phyloP scores from a whole-genome alignment of 2,329 filamentous ascomycete species.

The Alternaria hordeiaustralica region DNA sequence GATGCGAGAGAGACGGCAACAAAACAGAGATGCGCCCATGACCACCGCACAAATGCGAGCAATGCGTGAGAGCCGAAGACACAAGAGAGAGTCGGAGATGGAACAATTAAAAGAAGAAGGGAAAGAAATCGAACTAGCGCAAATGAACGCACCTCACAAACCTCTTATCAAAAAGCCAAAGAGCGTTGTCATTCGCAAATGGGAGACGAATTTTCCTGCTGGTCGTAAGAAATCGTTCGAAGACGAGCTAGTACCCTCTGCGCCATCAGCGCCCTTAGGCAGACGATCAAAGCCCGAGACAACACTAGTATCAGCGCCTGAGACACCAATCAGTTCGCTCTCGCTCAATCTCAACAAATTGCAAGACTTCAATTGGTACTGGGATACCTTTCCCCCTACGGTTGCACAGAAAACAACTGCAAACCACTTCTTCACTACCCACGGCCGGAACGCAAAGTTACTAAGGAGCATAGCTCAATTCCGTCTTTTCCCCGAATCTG shows the following conservation, averaged over 20 bases:
- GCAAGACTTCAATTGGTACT: conserved; percentile 42
- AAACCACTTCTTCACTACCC: conserved; percentile 52
- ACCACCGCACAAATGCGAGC: background rate
- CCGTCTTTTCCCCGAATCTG: conserved; percentile 62
- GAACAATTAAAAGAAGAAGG: background rate
- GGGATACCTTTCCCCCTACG: conserved; percentile 38
- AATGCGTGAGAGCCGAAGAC: background rate
- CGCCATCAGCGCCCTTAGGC: conserved; percentile 17
- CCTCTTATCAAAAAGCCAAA: background rate
- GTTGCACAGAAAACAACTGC: conserved; percentile 50
- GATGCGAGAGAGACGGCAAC: conserved; percentile 11
- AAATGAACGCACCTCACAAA: background rate
- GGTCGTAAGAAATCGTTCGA: background rate
- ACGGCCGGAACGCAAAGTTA: conserved; percentile 54
- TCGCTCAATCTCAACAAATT: conserved; percentile 10
- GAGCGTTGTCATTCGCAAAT: background rate
- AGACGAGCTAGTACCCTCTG: conserved; percentile 15
- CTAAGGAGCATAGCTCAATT: conserved; percentile 68
- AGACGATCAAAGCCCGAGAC: background rate
- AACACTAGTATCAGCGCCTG: background rate
- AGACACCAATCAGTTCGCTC: conserved; percentile 5
- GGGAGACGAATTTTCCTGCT: background rate
- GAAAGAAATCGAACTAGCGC: background rate
- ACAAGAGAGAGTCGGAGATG: background rate
- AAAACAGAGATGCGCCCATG: background rate